Percentiles rank a stretch among this genome's conserved stretches.
phyloP scores from a whole-genome alignment of 768 basidiomycete genomes.

The Xanthoconium purpureum region DNA sequence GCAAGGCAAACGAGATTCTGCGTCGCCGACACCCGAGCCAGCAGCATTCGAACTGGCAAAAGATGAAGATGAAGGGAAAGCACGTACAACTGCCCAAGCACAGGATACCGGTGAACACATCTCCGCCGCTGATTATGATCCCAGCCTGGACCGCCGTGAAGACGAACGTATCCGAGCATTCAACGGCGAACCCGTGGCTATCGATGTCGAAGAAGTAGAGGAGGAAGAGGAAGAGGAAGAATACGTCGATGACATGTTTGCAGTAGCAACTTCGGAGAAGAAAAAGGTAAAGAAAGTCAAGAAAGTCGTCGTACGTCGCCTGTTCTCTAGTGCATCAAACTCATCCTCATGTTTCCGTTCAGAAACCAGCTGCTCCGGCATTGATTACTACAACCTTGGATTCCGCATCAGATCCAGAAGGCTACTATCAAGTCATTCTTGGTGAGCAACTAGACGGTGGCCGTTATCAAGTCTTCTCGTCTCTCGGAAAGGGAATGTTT shows the following conservation, averaged over 20 bases:
- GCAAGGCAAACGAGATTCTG: slow-evolving; percentile 49
- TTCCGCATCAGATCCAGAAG: slow-evolving; percentile 89
- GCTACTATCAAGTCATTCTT: slow-evolving; percentile 91
- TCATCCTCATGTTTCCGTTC: slow-evolving; percentile 4
- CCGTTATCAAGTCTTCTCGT: slow-evolving; percentile 91
- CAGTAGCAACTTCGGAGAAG: slow-evolving; percentile 48
- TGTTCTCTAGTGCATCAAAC: background rate
- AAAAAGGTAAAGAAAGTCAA: slow-evolving; percentile 55
- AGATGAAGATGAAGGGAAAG: slow-evolving; percentile 49
- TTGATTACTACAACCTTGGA: slow-evolving; percentile 79
- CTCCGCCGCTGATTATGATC: slow-evolving; percentile 92
- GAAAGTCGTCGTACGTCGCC: slow-evolving; percentile 49
- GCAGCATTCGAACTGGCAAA: slow-evolving; percentile 68
- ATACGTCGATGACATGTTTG: slow-evolving; percentile 96
- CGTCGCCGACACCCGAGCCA: slow-evolving; percentile 58
- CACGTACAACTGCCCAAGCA: slow-evolving; percentile 43
- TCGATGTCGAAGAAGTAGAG: slow-evolving; percentile 49
- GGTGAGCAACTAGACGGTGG: slow-evolving; percentile 93
- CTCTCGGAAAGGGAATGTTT: slow-evolving; percentile 98
- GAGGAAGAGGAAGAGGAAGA: slow-evolving; percentile 68
- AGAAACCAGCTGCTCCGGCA: slow-evolving; percentile 56
- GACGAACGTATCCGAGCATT: slow-evolving; percentile 72
- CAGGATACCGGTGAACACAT: slow-evolving; percentile 63
- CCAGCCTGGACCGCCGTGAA: slow-evolving; percentile 75
- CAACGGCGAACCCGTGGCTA: slow-evolving; percentile 34